A percentile compares a stretch with the other conserved stretches of the same genome.
These are phyloP conservation scores for Aristolochia californica DNA, from an alignment of 164 flowering plant species.

Conservation along the genomic window DNA sequence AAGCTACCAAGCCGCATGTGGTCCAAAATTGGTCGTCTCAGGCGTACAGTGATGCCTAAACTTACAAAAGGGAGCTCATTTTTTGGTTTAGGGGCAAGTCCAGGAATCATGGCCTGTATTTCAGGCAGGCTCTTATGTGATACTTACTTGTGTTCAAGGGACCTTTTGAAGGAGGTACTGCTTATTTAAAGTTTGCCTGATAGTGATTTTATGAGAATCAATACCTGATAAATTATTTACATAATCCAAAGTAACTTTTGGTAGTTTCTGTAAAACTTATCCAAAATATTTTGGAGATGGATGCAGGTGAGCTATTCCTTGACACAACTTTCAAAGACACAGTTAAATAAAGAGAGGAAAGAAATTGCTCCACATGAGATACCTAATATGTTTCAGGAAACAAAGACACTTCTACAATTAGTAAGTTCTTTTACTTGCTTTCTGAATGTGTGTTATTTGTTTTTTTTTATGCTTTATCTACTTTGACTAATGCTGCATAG, in stretches of 20 bases:
- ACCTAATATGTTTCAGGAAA: constrained; percentile 59
- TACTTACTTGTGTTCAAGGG: constrained; percentile 84
- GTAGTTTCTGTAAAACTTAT: no score
- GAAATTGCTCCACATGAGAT: constrained; percentile 84
- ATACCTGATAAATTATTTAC: background rate
- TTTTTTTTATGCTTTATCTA: background rate
- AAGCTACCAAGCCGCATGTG: constrained; percentile 75
- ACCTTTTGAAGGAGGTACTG: constrained; percentile 82
- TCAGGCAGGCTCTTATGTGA: constrained; percentile 97
- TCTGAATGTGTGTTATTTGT: background rate
- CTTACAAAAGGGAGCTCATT: constrained; percentile 60
- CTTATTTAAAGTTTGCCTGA: background rate
- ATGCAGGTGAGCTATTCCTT: constrained; percentile 91
- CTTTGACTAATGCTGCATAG: background rate
- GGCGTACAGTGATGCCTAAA: constrained; percentile 83
- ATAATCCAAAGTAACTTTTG: no score
- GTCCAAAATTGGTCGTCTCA: constrained; percentile 97
- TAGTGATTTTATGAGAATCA: background rate
- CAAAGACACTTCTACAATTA: constrained; percentile 67
- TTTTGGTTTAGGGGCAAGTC: constrained; percentile 94
- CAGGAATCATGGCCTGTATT: constrained; percentile 91
- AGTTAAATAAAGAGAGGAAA: constrained; percentile 77
- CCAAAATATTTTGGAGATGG: no score
- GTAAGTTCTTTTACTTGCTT: constrained; percentile 36
- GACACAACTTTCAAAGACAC: constrained; percentile 88